Evolutionary conservation across 2,329 filamentous ascomycete genomes (phyloP).

Genomic region (Xylariomycetidae sp.): DNA sequence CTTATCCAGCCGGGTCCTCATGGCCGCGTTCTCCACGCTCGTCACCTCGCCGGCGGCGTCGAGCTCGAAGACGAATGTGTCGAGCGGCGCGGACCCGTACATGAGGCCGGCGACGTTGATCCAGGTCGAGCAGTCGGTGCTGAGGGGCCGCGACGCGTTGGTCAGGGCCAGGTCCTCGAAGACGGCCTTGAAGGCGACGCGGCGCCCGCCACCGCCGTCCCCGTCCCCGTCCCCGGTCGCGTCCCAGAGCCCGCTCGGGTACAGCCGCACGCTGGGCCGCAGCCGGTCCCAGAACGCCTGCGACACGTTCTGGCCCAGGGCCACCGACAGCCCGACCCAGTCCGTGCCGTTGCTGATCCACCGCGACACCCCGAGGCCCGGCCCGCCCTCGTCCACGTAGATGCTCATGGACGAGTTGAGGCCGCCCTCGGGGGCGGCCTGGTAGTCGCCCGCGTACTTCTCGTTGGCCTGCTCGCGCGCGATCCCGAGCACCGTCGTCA

Average conservation of each 20-base stretch:
- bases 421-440: background rate
- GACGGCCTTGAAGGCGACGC: slow-evolving; percentile 29
- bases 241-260: slow-evolving; percentile 28
- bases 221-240: slow-evolving; percentile 14
- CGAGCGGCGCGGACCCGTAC: slow-evolving; percentile 23
- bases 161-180: slow-evolving; percentile 26
- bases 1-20: slow-evolving; percentile 19
- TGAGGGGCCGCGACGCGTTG: slow-evolving; percentile 13
- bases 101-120: slow-evolving; percentile 18
- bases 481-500: slow-evolving; percentile 23
- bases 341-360: slow-evolving; percentile 33
- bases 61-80: slow-evolving; percentile 25
- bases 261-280: slow-evolving; percentile 24
- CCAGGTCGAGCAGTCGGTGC: slow-evolving; percentile 23
- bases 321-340: slow-evolving; percentile 21
- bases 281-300: slow-evolving; percentile 15
- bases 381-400: slow-evolving; percentile 18
- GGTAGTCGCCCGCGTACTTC: slow-evolving; percentile 24
- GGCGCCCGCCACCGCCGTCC: slow-evolving; percentile 15
- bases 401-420: slow-evolving; percentile 28
- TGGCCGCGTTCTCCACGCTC: slow-evolving; percentile 22
- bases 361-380: slow-evolving; percentile 23
- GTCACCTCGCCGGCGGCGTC: slow-evolving; percentile 16
- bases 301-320: slow-evolving; percentile 15
- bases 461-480: slow-evolving; percentile 23